Percentiles rank a stretch among this genome's conserved stretches.
These are phyloP conservation scores for Cyathus striatus DNA, from an alignment of 768 basidiomycete genomes.

Conservation along the genomic window DNA sequence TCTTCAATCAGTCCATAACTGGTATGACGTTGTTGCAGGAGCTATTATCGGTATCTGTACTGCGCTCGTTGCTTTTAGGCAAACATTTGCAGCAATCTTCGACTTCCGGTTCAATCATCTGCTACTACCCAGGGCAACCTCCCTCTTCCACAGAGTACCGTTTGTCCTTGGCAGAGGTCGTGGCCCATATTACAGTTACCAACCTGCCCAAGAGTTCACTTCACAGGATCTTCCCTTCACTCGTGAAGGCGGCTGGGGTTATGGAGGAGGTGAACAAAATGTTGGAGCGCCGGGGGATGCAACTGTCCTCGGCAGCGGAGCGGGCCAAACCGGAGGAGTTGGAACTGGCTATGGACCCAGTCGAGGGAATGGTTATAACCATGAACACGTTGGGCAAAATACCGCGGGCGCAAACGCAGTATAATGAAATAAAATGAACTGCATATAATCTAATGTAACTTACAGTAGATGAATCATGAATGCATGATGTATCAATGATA, in stretches of 20 bases:
- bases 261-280: conserved; percentile 25
- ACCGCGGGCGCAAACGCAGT: no score
- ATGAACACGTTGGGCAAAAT: background rate
- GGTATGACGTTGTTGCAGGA: conserved; percentile 54
- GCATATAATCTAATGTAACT: no score
- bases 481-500: no score
- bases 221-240: conserved; percentile 33
- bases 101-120: conserved; percentile 60
- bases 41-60: conserved; percentile 42
- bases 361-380: background rate
- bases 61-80: conserved; percentile 48
- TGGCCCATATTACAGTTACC: conserved; percentile 30
- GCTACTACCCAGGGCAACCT: conserved; percentile 45
- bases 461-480: no score
- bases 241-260: conserved; percentile 41
- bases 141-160: conserved; percentile 32
- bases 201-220: conserved; percentile 17
- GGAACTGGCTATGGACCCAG: background rate
- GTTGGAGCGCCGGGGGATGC: conserved; percentile 42
- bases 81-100: conserved; percentile 49
- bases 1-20: conserved; percentile 37
- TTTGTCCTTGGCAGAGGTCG: conserved; percentile 15
- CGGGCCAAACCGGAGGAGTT: conserved; percentile 8
- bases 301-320: conserved; percentile 15
- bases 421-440: no score